Percentiles rank a stretch among this genome's conserved stretches.
Conservation (phyloP, 352 stramenopile genomes). For the Phytophthora macrochlamydospora region DNA sequence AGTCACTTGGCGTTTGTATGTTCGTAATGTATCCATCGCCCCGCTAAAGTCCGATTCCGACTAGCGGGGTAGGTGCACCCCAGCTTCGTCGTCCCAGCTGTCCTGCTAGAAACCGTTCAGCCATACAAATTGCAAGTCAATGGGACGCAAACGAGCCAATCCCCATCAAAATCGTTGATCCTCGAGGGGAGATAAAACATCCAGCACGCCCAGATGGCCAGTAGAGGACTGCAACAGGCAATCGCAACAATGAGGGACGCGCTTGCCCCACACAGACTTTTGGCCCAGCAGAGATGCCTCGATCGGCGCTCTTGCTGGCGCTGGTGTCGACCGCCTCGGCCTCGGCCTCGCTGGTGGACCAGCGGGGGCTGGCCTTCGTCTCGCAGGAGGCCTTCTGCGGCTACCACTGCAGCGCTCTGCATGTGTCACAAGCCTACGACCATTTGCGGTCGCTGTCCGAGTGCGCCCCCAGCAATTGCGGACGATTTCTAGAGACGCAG, state of each 20-base stretch:
- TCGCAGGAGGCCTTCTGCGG: slow-evolving; percentile 53
- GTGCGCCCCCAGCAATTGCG: slow-evolving; percentile 40
- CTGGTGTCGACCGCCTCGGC: background rate
- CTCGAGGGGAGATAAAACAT: background rate
- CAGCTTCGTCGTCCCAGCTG: too few species aligned
- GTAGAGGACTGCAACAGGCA: slow-evolving; percentile 14
- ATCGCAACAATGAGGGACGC: background rate
- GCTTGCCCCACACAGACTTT: slow-evolving; percentile 22
- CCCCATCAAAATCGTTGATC: slow-evolving; percentile 28
- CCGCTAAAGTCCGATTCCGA: background rate
- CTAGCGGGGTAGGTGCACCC: background rate
- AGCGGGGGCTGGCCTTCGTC: slow-evolving; percentile 49
- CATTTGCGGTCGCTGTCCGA: slow-evolving; percentile 42
- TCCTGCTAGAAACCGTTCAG: too few species aligned
- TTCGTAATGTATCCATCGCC: background rate
- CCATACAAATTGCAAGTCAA: slow-evolving; percentile 6
- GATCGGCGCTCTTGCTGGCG: slow-evolving; percentile 20
- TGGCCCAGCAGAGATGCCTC: slow-evolving; percentile 19
- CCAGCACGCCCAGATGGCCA: background rate
- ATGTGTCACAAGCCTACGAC: slow-evolving; percentile 48
- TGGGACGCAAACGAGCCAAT: background rate
- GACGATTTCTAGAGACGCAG: slow-evolving; percentile 16
- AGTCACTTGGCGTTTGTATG: background rate
- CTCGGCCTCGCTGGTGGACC: slow-evolving; percentile 26
- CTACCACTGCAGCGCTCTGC: slow-evolving; percentile 64